Base-by-base conservation (phyloP, 2,329 filamentous ascomycete genomes). In the Aspergillus hortae region DNA sequence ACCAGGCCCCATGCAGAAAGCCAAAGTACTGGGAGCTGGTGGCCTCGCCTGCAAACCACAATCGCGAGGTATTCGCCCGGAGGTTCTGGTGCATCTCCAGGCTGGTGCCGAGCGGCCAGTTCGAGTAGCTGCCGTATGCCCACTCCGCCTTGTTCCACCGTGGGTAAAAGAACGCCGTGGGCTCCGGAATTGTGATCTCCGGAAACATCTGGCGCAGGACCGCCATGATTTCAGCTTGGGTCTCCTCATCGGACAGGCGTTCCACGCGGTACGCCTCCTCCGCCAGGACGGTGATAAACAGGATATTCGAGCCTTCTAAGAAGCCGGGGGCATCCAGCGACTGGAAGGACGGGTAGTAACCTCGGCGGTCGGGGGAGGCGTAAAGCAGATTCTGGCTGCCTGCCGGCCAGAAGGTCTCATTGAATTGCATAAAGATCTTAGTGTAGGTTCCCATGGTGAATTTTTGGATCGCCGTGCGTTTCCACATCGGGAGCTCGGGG, bases 371-470 rank as follows among this genome's bases (percentile, higher is more conserved):
- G 0, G 77, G 76, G 36, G 75, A 71, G 0, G 80, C 78, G 56
- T 81, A 82, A n/a, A 82, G 70, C 56, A 79, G 74, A 59, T 76
- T 83, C 50, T 83, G 77, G 1, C 75, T 79, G 38, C 77, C 69
- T 0, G 69, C 62, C 1, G 23, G 23, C 86, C 86, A 89, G 67
- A 89, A 89, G 0, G 82, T 80, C 49, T 84, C 74, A 54, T 84
- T 72, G 68, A 88, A 89, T 56, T 88, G 85, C 54, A 86, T 71
- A 69, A 89, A 89, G 55, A 89, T 81, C 64, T 89, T 89, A 47
- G 85, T 89, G 69, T 88, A 89, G 0, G 84, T 88, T 6, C 82
- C 86, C 81, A 89, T 88, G 55, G 77, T 74, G 64, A 88, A 87
- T 35, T 79, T 82, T 3, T 81, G 77, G 47, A 89, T 86, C 0